Evolutionary conservation across 148 eudicot species (phyloP).

Genomic region (Mesembryanthemum crystallinum): DNA sequence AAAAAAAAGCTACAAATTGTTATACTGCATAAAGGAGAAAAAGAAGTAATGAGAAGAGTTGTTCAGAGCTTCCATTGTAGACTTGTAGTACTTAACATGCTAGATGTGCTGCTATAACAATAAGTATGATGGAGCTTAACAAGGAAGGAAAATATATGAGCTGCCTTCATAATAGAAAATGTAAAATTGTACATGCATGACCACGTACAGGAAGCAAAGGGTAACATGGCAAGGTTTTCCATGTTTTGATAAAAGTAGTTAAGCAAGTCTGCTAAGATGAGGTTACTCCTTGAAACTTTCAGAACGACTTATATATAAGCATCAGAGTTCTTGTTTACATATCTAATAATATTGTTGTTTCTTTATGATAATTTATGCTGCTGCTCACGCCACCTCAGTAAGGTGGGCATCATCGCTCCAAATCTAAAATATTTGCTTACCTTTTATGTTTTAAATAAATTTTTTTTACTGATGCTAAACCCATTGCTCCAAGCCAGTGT

Average conservation of each 20-base stretch:
- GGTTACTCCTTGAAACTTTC: background rate
- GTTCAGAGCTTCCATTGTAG: background rate
- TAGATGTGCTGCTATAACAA: background rate
- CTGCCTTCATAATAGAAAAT: background rate
- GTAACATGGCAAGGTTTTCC: background rate
- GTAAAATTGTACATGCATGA: background rate
- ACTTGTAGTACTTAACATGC: background rate
- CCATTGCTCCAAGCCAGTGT: too few species aligned
- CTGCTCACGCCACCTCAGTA: slow-evolving; percentile 5
- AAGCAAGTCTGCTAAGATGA: background rate
- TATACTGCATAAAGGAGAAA: background rate
- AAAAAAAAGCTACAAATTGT: background rate
- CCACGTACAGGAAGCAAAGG: background rate
- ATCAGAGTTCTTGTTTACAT: background rate
- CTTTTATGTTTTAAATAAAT: background rate
- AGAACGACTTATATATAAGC: background rate
- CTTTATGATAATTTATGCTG: too few species aligned
- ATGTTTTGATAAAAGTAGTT: background rate
- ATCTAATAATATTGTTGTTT: too few species aligned
- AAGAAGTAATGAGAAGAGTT: background rate
- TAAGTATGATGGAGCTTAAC: background rate
- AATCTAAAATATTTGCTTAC: background rate
- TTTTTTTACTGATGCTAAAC: too few species aligned
- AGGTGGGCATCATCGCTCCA: background rate
- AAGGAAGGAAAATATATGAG: background rate